Evolutionary conservation across 2,329 filamentous ascomycete genomes (phyloP), one percentile per base, ranked within the genome.

Genomic region (Aspergillus sp.): DNA sequence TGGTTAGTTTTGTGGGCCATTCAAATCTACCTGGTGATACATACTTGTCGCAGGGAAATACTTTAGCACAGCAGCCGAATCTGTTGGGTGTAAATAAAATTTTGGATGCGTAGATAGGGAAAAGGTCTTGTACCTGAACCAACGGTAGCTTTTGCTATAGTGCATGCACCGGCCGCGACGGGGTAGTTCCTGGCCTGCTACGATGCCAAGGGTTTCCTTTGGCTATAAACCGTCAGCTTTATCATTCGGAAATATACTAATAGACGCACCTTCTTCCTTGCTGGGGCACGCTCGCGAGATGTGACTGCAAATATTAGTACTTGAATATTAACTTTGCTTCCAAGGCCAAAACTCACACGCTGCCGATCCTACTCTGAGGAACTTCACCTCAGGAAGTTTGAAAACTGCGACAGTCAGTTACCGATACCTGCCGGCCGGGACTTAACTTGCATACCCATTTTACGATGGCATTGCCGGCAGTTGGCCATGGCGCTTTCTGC

Each of bases 391-490:
- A 22, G 89, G 88, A 47, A 95, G 84, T 70, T 86, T 87, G 75
- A 95, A 90, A 15, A 84, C 80, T 81, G 51, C 7, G 24, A 17
- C 0, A 8, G 44, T 57, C 22, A 58, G 39, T 13, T n/a, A 37
- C 22, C 12, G 37, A 30, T 11, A 30, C 11, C 9, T 11, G 4
- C 2, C 22, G 12, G 4, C 2, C 22, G 12, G 1, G 39, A 15
- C 7, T 45, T n/a, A 33, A n/a, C 0, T 30, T 51, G 66, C 76
- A 11, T 73, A 83, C 81, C 89, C 83, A 95, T 93, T 70, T 88
- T 89, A 53, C 82, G 80, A 77, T 95, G 90, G 71, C 91, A 96
- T 66, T 89, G 84, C 49, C 90, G 85, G 75, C 91, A 96, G 39
- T 91, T 83, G 58, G 91, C 89, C 67, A 86, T 87, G 20, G 85